Evolutionary conservation across 805 yeast genomes (phyloP), one percentile per base, ranked within the genome.

Genomic region (Ogataea dorogensis): DNA sequence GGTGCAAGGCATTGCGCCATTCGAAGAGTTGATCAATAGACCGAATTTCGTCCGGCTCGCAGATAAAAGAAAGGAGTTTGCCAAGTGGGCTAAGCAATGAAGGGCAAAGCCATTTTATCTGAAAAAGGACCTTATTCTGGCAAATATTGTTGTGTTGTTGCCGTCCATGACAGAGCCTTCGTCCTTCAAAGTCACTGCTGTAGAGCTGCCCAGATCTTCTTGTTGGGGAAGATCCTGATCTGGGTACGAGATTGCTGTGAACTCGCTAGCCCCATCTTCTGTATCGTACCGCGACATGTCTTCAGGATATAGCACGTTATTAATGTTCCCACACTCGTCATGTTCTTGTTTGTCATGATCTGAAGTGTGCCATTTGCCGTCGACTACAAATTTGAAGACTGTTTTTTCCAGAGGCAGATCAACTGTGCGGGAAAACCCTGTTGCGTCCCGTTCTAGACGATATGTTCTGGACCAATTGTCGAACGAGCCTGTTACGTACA

Each of bases 401-500:
- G 71, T 49, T 46, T 65, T 64, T 33, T 58, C 67, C 15, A 51
- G 44, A 16, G 68, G 67, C 5, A 64, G 38, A 10, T 67, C 70
- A 28, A 75, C 54, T 7, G 78, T 76, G 21, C 65, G 67, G 17
- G 68, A 50, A 43, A 68, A 69, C 5, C 40, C 36, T 3, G 36
- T 71, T 17, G 65, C 56, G 32, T 63, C 65, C 50, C 63, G 64
- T 24, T 62, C 64, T 37, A 77, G 58, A 18, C 58, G 60, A 31
- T 70, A 62, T 3, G 73, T 59, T 50, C 68, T 67, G 24, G 66
- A 39, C 84, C 84, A 78, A 48, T 72, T 64, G 48, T 75, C 81
- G 51, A 73, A 73, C 18, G 73, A 64, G n/a, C 83, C 83, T 24
- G 82, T 74, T 29, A 78, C 76, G 43, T 68, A 72, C 27, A 77